Conservation (phyloP, 345 rosid genomes). For the Reutealis trisperma region DNA sequence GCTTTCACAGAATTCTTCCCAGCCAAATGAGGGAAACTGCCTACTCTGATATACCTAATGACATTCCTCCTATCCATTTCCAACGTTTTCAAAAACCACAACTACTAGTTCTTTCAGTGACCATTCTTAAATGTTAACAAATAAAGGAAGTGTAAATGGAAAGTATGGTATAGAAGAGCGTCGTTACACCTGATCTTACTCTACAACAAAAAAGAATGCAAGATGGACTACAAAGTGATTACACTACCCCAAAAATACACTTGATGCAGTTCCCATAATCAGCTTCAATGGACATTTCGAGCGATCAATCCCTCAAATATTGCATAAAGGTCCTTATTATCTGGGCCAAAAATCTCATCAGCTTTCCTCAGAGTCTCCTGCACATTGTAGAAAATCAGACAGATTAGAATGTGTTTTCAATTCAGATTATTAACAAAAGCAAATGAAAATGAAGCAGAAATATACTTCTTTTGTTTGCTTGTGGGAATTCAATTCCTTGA, state of each 20-base stretch:
- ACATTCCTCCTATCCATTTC: not conserved
- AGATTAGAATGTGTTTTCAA: not conserved
- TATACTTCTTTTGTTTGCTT: slow-evolving; percentile 84
- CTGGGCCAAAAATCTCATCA: slow-evolving; percentile 78
- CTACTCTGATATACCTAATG: not conserved
- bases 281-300: slow-evolving; percentile 54
- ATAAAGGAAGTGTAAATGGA: not conserved
- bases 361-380: slow-evolving; percentile 90
- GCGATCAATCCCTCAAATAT: slow-evolving; percentile 83
- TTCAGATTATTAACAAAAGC: not conserved
- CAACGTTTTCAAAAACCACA: not conserved
- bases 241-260: slow-evolving; percentile 5
- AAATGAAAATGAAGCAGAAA: not conserved
- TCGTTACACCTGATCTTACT: slow-evolving; percentile 6
- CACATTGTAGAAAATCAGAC: not conserved
- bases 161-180: not conserved
- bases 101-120: not conserved
- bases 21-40: not conserved
- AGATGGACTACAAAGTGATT: slow-evolving; percentile 6
- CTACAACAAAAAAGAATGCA: slow-evolving; percentile 26
- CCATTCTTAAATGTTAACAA: not conserved
- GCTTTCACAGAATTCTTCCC: no score
- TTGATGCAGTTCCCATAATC: slow-evolving; percentile 7
- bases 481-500: slow-evolving; percentile 90
- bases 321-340: slow-evolving; percentile 75